phyloP scores from a whole-genome alignment of 345 rosid genomes.

The Mercurialis annua region DNA sequence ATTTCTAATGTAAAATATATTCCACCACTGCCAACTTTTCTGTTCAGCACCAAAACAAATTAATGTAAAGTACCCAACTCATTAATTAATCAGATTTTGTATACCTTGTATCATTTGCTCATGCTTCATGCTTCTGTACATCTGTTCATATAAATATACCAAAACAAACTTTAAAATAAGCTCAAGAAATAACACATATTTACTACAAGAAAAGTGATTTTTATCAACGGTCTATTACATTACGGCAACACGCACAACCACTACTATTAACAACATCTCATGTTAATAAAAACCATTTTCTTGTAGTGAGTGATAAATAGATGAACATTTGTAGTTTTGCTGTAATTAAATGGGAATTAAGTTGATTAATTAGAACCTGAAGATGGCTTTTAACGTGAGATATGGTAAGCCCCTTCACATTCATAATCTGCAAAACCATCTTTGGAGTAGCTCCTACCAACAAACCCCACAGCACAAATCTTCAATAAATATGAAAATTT shows the following conservation, averaged over 20 bases:
- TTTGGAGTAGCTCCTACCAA: slow-evolving; percentile 64
- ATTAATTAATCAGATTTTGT: background rate
- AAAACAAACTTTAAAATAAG: background rate
- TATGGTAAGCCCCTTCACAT: slow-evolving; percentile 60
- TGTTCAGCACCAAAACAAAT: background rate
- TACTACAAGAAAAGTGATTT: too few species aligned
- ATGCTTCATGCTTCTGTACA: slow-evolving; percentile 70
- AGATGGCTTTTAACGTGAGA: slow-evolving; percentile 83
- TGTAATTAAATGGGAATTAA: too few species aligned
- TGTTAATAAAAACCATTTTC: too few species aligned
- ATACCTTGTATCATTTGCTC: slow-evolving; percentile 60
- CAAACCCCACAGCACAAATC: slow-evolving; percentile 1
- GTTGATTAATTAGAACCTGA: slow-evolving; percentile 41
- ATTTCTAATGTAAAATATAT: background rate
- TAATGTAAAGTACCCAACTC: background rate
- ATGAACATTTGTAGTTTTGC: background rate
- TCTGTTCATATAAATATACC: slow-evolving; percentile 32
- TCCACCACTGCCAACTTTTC: background rate
- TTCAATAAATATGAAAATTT: too few species aligned
- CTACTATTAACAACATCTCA: too few species aligned
- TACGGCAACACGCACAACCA: too few species aligned
- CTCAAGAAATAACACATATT: background rate
- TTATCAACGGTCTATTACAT: too few species aligned
- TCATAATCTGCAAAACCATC: slow-evolving; percentile 60
- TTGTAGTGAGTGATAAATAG: too few species aligned